Percentiles rank a stretch among this genome's conserved stretches.
phyloP scores from a whole-genome alignment of 306 rosid genomes.

The Pachyrhizus erosus region DNA sequence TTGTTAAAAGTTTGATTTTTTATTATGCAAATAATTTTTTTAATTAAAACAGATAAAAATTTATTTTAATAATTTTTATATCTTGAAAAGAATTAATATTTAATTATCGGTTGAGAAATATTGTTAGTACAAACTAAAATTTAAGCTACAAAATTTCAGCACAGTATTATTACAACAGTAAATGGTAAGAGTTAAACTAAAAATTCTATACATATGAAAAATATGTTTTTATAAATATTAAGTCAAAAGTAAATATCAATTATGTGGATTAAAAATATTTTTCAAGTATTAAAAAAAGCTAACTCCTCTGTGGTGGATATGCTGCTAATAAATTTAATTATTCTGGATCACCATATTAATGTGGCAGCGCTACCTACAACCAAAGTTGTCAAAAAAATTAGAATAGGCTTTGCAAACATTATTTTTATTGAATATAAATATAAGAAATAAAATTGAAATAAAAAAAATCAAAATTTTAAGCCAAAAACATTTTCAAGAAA shows the following conservation, averaged over 20 bases:
- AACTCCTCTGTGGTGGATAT: background rate
- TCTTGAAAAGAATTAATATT: too few species aligned
- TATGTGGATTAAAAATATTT: background rate
- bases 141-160: too few species aligned
- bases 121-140: too few species aligned
- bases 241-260: background rate
- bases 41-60: too few species aligned
- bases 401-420: background rate
- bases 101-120: too few species aligned
- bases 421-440: background rate
- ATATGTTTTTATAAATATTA: background rate
- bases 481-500: too few species aligned
- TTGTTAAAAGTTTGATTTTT: too few species aligned
- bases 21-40: too few species aligned
- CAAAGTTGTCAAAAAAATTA: background rate
- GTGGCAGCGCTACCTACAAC: background rate
- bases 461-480: background rate
- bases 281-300: background rate
- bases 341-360: conserved; percentile 22
- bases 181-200: background rate
- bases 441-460: background rate
- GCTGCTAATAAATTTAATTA: too few species aligned
- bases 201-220: too few species aligned
- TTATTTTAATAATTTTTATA: too few species aligned
- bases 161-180: background rate